phyloP scores from a whole-genome alignment of 2,329 filamentous ascomycete genomes.

The Cercospora sesami region DNA sequence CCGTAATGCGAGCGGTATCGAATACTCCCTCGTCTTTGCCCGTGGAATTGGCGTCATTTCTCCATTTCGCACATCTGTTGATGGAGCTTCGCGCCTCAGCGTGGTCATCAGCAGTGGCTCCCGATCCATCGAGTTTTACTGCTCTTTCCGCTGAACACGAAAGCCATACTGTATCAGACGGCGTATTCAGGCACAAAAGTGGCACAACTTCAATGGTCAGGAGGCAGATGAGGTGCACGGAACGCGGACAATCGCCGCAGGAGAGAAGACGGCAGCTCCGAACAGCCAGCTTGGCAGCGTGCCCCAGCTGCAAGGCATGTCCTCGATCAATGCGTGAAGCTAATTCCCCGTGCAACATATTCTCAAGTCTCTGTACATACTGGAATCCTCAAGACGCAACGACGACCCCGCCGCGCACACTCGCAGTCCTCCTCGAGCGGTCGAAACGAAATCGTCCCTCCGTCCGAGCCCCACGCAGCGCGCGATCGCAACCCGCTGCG shows the following conservation, averaged over 20 bases:
- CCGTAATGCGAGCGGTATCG: not conserved
- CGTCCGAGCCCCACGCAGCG: not conserved
- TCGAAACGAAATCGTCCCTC: not conserved
- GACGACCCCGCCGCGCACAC: not conserved
- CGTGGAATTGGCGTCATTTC: not conserved
- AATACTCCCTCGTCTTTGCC: not conserved
- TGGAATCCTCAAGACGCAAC: not conserved
- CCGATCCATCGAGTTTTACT: not conserved
- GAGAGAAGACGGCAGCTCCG: not conserved
- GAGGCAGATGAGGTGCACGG: not conserved
- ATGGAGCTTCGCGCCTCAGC: not conserved
- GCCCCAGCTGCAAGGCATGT: slow-evolving; percentile 1
- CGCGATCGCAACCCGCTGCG: not conserved
- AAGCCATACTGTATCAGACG: not conserved
- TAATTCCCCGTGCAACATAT: slow-evolving; percentile 4
- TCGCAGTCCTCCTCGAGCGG: not conserved
- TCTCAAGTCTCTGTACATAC: not conserved
- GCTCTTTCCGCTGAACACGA: not conserved
- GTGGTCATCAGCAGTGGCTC: not conserved
- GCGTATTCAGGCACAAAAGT: not conserved
- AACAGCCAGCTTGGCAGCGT: not conserved
- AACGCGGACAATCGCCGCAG: not conserved
- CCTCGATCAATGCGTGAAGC: slow-evolving; percentile 1
- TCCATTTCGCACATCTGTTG: not conserved
- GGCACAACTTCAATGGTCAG: not conserved